These are phyloP conservation scores for Phlebiopsis gigantea DNA, from an alignment of 768 basidiomycete genomes.

Conservation along the genomic window DNA sequence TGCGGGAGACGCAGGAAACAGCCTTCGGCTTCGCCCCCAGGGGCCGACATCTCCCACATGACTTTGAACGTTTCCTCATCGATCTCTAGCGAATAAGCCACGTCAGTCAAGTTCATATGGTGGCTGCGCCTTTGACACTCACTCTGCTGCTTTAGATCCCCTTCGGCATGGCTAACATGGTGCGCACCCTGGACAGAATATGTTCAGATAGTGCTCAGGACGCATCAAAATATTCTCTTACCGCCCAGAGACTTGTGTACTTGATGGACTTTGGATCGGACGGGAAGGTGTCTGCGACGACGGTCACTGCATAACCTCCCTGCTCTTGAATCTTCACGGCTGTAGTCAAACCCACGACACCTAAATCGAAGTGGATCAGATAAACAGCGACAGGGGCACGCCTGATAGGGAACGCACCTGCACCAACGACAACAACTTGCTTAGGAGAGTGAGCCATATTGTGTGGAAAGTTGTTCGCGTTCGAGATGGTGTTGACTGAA, in stretches of 20 bases:
- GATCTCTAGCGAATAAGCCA: conserved; percentile 38
- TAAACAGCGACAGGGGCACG: too few relatives aligned
- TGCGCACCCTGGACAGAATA: conserved; percentile 62
- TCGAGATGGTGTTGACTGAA: too few relatives aligned
- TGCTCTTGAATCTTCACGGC: conserved; percentile 65
- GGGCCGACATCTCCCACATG: conserved; percentile 70
- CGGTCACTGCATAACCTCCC: conserved; percentile 55
- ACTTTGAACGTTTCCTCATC: conserved; percentile 70
- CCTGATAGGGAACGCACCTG: conserved; percentile 8
- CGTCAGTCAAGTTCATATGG: neutral
- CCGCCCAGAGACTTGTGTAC: conserved; percentile 83
- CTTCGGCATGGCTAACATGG: conserved; percentile 56
- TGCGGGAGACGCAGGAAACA: conserved; percentile 63
- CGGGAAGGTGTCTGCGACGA: conserved; percentile 69
- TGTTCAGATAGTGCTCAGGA: neutral
- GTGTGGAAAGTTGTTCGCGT: too few relatives aligned
- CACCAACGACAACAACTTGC: conserved; percentile 13
- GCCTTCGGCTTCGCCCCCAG: conserved; percentile 46
- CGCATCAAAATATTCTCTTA: conserved; percentile 27
- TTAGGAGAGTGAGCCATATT: neutral
- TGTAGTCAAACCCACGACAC: conserved; percentile 74
- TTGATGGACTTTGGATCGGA: conserved; percentile 67
- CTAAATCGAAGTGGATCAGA: too few relatives aligned
- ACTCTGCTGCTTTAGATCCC: conserved; percentile 54
- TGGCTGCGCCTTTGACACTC: conserved; percentile 11